These are phyloP conservation scores for Phytophthora megakarya DNA, from an alignment of 352 stramenopile genomes.

Conservation along the genomic window DNA sequence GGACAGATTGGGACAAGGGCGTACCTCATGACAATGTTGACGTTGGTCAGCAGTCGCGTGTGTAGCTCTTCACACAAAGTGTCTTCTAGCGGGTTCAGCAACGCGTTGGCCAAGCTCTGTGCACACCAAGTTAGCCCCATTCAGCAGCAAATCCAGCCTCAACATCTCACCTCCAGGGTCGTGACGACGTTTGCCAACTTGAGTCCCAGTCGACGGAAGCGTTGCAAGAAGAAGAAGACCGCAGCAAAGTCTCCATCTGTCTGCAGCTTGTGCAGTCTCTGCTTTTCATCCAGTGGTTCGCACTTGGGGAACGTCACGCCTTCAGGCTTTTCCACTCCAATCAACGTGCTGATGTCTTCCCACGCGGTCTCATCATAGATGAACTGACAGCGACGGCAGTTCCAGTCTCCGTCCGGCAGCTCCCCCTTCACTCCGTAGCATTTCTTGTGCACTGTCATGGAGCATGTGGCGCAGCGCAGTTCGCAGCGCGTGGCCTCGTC, in stretches of 20 bases:
- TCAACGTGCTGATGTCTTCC: conserved; percentile 29
- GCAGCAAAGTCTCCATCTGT: conserved; percentile 54
- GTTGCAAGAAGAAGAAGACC: conserved; percentile 71
- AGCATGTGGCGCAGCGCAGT: conserved; percentile 61
- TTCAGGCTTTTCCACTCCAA: conserved; percentile 18
- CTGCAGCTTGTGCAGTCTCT: conserved; percentile 49
- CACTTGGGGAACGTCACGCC: conserved; percentile 43
- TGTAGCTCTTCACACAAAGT: conserved; percentile 54
- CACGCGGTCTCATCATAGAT: conserved; percentile 42
- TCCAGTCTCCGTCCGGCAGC: conserved; percentile 49
- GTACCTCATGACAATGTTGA: conserved; percentile 59
- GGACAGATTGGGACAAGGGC: background rate
- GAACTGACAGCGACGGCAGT: conserved; percentile 63
- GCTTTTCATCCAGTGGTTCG: conserved; percentile 31
- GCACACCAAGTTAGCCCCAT: background rate
- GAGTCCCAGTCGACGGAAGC: conserved; percentile 61
- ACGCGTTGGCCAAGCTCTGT: conserved; percentile 42
- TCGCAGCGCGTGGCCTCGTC: conserved; percentile 60
- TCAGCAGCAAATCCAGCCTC: background rate
- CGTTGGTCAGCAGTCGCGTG: conserved; percentile 47
- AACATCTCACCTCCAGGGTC: conserved; percentile 45
- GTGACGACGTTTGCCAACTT: conserved; percentile 52
- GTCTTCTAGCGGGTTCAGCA: conserved; percentile 40
- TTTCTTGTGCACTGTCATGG: conserved; percentile 77
- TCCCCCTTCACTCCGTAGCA: conserved; percentile 63